Evolutionary conservation across 495 filamentous ascomycete genomes (phyloP), one percentile per base, ranked within the genome.

Genomic region (Tuber brumale): DNA sequence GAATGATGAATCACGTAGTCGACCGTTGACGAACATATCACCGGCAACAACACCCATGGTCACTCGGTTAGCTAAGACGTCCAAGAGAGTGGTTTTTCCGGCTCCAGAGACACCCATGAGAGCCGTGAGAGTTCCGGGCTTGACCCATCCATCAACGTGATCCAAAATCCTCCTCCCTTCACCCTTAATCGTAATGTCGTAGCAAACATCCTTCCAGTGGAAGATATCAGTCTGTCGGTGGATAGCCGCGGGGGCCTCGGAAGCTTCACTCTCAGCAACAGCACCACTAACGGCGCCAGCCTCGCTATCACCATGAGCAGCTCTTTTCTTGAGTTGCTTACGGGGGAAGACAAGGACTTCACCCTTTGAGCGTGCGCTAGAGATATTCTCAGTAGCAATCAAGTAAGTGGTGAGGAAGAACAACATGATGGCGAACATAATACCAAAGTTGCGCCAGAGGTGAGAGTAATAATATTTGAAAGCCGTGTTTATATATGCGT

Each of bases 121-220:
- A n/a, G 94, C 94, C 0, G 94, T 97, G 75, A 97, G 81, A 21
- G 93, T 96, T 73, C 94, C 94, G 42, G 94, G 94, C 81, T 95
- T 94, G 71, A 97, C 92, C 92, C 92, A 97, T 42, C 94, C 94
- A 80, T 94, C 92, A 9, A 97, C 91, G 75, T 94, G 86, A 76
- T 97, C 89, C 46, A 97, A 86, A 76, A 97, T 91, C 41, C 91
- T 87, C n/a, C 93, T 87, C 39, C 86, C 85, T 77, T 92, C 89
- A 14, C 86, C 86, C 84, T 96, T 96, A 82, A 97, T 92, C 84
- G 94, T 93, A 85, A 97, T 91, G 77, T 95, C 92, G 80, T 95
- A 97, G 84, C 89, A 91, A 4, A 97, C 91, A 81, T 94, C 87
- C 74, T 90, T 89, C 94, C 94, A 97, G 79, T 92, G 91, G 84